Percentiles rank a stretch among this genome's conserved stretches.
phyloP scores from a whole-genome alignment of 1,284 basidiomycete species.

The Malassezia furfur region DNA sequence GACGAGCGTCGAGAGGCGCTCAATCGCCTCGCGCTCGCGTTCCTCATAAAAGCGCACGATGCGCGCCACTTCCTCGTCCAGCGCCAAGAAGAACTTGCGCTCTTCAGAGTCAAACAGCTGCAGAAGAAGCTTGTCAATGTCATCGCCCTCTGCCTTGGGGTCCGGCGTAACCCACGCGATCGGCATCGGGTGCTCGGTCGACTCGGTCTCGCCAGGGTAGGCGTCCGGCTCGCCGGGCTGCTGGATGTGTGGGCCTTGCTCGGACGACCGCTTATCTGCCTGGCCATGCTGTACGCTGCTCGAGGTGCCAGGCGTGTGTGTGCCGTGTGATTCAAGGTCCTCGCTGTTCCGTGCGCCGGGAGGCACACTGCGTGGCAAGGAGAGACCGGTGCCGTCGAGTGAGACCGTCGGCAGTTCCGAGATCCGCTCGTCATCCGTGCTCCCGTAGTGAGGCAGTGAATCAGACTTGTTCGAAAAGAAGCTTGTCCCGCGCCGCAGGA shows the following conservation, averaged over 20 bases:
- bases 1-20: slow-evolving; percentile 55
- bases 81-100: slow-evolving; percentile 54
- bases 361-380: not conserved
- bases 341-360: not conserved
- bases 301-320: not conserved
- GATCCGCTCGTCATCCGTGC: not conserved
- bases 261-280: not conserved
- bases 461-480: not conserved
- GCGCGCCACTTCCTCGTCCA: slow-evolving; percentile 31
- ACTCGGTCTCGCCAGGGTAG: not conserved
- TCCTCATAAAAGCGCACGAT: slow-evolving; percentile 60
- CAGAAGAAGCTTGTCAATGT: not conserved
- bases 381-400: slow-evolving; percentile 23
- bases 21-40: slow-evolving; percentile 62
- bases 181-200: not conserved
- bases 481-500: not conserved
- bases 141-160: not conserved
- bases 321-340: not conserved
- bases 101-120: slow-evolving; percentile 58
- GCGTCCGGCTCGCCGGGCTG: not conserved
- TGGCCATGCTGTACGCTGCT: not conserved
- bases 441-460: slow-evolving; percentile 4
- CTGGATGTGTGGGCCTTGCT: not conserved
- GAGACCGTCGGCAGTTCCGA: slow-evolving; percentile 16
- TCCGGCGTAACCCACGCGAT: not conserved